These are phyloP conservation scores for Metrosideros polymorpha DNA, from an alignment of 441 rosid genomes.

Conservation along the genomic window DNA sequence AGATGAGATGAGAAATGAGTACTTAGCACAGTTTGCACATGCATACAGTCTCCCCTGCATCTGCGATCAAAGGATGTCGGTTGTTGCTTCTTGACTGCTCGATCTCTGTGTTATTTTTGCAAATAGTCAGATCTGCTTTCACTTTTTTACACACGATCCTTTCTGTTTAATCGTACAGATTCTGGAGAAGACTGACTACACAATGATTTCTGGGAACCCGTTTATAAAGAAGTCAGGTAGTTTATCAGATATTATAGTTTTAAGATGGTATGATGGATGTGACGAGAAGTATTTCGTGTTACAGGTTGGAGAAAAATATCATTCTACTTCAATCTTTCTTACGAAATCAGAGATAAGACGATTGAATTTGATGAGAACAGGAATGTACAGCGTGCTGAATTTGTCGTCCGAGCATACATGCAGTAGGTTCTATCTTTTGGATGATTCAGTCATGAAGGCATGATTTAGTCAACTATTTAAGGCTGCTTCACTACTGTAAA, in stretches of 20 bases:
- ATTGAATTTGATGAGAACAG: slow-evolving; percentile 83
- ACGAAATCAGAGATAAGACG: slow-evolving; percentile 77
- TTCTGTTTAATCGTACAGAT: slow-evolving; percentile 37
- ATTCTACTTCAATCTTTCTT: slow-evolving; percentile 82
- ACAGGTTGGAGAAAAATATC: slow-evolving; percentile 97
- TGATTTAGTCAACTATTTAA: background rate
- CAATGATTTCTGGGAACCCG: slow-evolving; percentile 76
- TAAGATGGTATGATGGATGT: background rate
- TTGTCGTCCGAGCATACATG: slow-evolving; percentile 78
- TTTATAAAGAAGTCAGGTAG: slow-evolving; percentile 87
- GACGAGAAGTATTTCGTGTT: slow-evolving; percentile 1
- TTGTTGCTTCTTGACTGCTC: slow-evolving; percentile 7
- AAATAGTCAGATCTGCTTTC: background rate
- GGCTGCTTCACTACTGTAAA: background rate
- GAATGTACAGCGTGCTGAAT: slow-evolving; percentile 89
- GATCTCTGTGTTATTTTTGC: slow-evolving; percentile 1
- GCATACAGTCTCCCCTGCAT: background rate
- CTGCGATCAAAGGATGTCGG: background rate
- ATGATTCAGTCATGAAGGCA: background rate
- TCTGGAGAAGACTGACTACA: slow-evolving; percentile 80
- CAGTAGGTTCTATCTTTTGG: slow-evolving; percentile 44
- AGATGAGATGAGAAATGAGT: background rate
- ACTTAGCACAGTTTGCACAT: background rate
- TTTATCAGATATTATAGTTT: background rate
- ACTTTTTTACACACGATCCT: background rate